Evolutionary conservation across 73 alveolate genomes (phyloP).

Genomic region (Tetrahymena malaccensis): DNA sequence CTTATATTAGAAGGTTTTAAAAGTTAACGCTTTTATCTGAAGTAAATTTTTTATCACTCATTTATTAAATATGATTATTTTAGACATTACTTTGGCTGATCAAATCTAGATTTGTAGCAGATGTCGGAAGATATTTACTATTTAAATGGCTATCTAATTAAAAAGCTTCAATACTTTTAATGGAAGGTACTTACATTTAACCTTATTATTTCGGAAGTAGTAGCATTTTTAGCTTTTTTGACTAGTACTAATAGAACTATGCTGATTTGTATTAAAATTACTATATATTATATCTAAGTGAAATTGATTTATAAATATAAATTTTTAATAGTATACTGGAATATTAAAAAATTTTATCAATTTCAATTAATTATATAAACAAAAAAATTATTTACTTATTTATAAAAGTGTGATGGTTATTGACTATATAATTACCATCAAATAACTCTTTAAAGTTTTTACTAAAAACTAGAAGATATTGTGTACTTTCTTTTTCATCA

Average conservation of each 20-base stretch:
- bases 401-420: neutral
- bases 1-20: neutral
- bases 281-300: neutral
- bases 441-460: neutral
- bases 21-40: neutral
- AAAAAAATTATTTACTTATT: too few species aligned
- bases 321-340: neutral
- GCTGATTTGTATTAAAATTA: neutral
- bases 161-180: neutral
- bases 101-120: neutral
- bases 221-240: neutral
- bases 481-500: neutral
- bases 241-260: neutral
- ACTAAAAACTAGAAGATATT: neutral
- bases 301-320: too few species aligned
- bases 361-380: too few species aligned
- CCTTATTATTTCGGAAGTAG: neutral
- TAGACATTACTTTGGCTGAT: too few species aligned
- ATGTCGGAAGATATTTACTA: neutral
- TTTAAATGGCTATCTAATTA: neutral
- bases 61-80: neutral
- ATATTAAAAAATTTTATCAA: too few species aligned
- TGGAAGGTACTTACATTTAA: neutral
- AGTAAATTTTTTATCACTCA: neutral
- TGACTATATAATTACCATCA: neutral